Conservation (phyloP, 2,329 filamentous ascomycete genomes). For the Verticillium nubilum region DNA sequence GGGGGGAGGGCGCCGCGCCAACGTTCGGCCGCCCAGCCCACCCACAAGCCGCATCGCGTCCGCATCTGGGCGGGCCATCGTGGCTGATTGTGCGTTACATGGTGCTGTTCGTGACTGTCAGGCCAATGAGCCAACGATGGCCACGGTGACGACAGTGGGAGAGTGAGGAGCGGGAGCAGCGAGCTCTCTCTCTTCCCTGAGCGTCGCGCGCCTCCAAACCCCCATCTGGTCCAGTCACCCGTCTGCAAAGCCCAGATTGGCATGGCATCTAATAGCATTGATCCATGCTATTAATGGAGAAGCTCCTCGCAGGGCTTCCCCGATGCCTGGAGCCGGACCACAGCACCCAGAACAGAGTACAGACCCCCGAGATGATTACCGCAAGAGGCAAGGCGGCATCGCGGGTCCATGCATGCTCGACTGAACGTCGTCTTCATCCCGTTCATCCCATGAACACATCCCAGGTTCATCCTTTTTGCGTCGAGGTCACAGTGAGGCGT, state of each 20-base stretch:
- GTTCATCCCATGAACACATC: background rate
- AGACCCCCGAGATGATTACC: conserved; percentile 1
- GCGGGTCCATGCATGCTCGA: background rate
- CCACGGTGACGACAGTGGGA: background rate
- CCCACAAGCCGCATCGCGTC: background rate
- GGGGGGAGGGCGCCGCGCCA: no score
- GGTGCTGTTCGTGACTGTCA: background rate
- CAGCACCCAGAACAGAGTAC: background rate
- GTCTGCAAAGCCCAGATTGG: background rate
- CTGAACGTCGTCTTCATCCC: background rate
- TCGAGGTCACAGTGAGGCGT: background rate
- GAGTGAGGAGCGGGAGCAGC: background rate
- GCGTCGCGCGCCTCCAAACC: no score
- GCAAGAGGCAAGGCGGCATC: background rate
- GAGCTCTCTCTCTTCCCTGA: no score
- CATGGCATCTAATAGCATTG: background rate
- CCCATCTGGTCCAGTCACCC: background rate
- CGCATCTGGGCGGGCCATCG: background rate
- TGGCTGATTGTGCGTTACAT: no score
- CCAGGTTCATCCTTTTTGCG: background rate
- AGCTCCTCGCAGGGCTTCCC: background rate
- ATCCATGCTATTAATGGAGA: background rate
- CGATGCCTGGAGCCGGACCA: background rate
- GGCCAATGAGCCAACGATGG: background rate
- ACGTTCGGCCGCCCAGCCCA: background rate